These are phyloP conservation scores for Pholiota microspora DNA, from an alignment of 768 basidiomycete genomes.

Conservation along the genomic window DNA sequence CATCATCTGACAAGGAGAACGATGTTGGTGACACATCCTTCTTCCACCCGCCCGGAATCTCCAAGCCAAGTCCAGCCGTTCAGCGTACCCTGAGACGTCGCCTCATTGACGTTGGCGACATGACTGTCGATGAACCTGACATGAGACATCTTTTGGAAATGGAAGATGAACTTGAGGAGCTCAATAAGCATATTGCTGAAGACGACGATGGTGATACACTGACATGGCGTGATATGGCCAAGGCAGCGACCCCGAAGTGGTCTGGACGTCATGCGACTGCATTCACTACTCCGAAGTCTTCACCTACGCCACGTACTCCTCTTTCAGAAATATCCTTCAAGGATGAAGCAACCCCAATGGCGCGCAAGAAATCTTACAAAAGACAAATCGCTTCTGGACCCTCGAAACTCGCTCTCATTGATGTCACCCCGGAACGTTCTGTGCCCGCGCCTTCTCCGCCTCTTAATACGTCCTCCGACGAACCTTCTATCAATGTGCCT, in stretches of 20 bases:
- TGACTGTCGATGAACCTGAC: slow-evolving; percentile 37
- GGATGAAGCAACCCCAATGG: slow-evolving; percentile 32
- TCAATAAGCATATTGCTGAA: slow-evolving; percentile 19
- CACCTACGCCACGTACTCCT: slow-evolving; percentile 33
- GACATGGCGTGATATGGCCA: slow-evolving; percentile 31
- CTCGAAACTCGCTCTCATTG: slow-evolving; percentile 21
- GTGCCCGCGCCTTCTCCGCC: slow-evolving; percentile 10
- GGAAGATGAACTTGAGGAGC: slow-evolving; percentile 30
- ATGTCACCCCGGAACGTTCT: slow-evolving; percentile 12
- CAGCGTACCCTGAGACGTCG: slow-evolving; percentile 35
- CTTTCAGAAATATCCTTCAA: slow-evolving; percentile 33
- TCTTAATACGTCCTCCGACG: slow-evolving; percentile 1
- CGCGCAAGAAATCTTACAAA: slow-evolving; percentile 30
- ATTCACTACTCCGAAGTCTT: slow-evolving; percentile 17
- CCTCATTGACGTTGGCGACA: slow-evolving; percentile 50
- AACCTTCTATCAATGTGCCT: neutral
- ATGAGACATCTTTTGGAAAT: slow-evolving; percentile 30
- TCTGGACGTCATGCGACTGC: slow-evolving; percentile 17
- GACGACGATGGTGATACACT: slow-evolving; percentile 39
- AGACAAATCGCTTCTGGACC: slow-evolving; percentile 16
- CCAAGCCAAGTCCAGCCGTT: slow-evolving; percentile 17
- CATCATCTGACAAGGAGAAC: slow-evolving; percentile 51
- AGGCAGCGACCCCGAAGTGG: slow-evolving; percentile 34
- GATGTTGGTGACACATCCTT: slow-evolving; percentile 29
- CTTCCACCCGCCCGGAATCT: slow-evolving; percentile 28